Evolutionary conservation across 208 protist genomes (phyloP).

Genomic region (Trypanosoma vivax): DNA sequence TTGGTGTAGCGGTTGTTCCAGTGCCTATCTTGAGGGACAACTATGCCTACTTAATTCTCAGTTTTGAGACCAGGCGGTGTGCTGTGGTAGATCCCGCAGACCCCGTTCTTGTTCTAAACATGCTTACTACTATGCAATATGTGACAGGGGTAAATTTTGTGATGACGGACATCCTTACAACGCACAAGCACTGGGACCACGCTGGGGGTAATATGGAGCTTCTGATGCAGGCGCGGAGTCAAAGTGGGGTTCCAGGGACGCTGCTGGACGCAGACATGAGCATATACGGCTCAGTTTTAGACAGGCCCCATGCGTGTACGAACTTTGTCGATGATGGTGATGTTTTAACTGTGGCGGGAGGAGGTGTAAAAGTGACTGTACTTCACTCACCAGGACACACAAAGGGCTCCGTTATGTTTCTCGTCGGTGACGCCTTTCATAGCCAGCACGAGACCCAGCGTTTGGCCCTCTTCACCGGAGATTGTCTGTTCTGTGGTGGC

Average conservation of each 20-base stretch:
- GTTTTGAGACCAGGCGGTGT: constrained; percentile 38
- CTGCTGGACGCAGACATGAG: constrained; percentile 17
- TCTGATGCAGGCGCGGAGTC: constrained; percentile 4
- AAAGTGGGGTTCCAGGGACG: neutral
- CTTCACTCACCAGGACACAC: constrained; percentile 80
- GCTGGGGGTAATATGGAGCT: constrained; percentile 88
- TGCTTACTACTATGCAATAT: constrained; percentile 29
- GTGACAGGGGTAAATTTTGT: constrained; percentile 22
- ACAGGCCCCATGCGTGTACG: constrained; percentile 54
- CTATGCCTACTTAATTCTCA: constrained; percentile 86
- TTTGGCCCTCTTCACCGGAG: constrained; percentile 88
- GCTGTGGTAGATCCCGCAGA: constrained; percentile 79
- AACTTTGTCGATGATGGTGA: constrained; percentile 41
- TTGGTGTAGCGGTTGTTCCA: constrained; percentile 48
- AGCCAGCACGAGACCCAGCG: constrained; percentile 16
- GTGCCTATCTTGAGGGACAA: constrained; percentile 85
- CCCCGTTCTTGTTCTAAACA: constrained; percentile 39
- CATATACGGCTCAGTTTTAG: constrained; percentile 67
- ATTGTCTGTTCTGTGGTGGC: constrained; percentile 91
- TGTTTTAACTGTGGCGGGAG: constrained; percentile 40
- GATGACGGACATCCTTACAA: constrained; percentile 87
- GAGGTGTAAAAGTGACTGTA: constrained; percentile 36
- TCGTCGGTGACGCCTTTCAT: constrained; percentile 33
- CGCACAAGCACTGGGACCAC: constrained; percentile 96
- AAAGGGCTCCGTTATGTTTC: constrained; percentile 65